Evolutionary conservation across 176 grass and related monocot species (phyloP).

Genomic region (Chloris gayana): DNA sequence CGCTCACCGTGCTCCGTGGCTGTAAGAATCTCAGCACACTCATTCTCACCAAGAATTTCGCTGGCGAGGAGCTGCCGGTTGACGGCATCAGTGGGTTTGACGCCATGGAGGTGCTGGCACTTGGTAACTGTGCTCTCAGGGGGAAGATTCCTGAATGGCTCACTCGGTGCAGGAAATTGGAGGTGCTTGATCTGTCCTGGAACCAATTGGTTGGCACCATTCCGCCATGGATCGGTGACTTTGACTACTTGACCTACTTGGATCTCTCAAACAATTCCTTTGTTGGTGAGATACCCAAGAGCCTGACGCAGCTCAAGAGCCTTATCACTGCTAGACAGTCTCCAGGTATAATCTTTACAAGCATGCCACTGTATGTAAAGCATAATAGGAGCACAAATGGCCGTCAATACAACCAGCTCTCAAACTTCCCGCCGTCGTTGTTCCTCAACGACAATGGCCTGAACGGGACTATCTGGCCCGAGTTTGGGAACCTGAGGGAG

Average conservation of each 20-base stretch:
- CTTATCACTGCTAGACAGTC: slow-evolving; percentile 50
- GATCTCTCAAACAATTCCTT: slow-evolving; percentile 97
- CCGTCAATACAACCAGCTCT: slow-evolving; percentile 90
- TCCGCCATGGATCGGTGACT: slow-evolving; percentile 59
- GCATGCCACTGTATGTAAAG: slow-evolving; percentile 89
- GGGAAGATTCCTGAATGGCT: slow-evolving; percentile 70
- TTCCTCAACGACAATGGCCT: slow-evolving; percentile 78
- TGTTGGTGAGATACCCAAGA: slow-evolving; percentile 63
- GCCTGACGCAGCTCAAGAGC: slow-evolving; percentile 78
- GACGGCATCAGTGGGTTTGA: slow-evolving; percentile 43
- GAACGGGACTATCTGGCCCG: slow-evolving; percentile 73
- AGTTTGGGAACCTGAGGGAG: slow-evolving; percentile 79
- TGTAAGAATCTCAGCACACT: slow-evolving; percentile 83
- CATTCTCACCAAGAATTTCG: slow-evolving; percentile 89
- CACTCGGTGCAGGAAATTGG: slow-evolving; percentile 66
- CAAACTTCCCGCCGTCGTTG: slow-evolving; percentile 85
- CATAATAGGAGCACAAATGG: slow-evolving; percentile 76
- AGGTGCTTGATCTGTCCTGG: slow-evolving; percentile 98
- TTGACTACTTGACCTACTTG: slow-evolving; percentile 78
- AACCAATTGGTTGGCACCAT: slow-evolving; percentile 69
- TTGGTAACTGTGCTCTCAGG: slow-evolving; percentile 78
- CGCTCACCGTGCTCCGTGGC: slow-evolving; percentile 42
- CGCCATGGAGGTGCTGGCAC: slow-evolving; percentile 72
- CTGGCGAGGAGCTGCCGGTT: slow-evolving; percentile 63
- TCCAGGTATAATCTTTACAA: slow-evolving; percentile 41